Base-by-base conservation (phyloP, 75 land plant species). In the Cryptomeria japonica region DNA sequence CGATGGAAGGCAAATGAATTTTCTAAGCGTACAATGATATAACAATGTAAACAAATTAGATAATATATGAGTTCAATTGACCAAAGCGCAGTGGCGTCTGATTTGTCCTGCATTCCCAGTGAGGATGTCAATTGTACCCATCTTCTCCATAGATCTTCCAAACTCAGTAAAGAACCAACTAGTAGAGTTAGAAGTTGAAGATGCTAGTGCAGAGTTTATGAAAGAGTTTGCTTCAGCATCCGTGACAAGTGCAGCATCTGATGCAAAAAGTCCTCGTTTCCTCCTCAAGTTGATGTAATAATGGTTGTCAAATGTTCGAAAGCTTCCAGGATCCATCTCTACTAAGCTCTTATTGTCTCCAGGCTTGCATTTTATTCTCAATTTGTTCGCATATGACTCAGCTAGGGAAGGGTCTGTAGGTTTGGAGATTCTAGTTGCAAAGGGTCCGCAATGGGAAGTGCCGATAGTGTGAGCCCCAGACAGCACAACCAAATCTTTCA, bases 381-480 rank as follows among this genome's bases (percentile, higher is more conserved):
- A 88, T 70, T 80, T 75, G 10, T 41, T 46, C 0, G 86, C 72
- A 77, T 89, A 91, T 36, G 80, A 25, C 36, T 77, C 36, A 82
- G 91, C 92, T 80, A 94, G 3, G 25, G 68, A 64, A 2, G 95
- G 93, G 75, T 92, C 95, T n/a, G 42, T 15, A 92, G 89, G 90
- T 92, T 94, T 94, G 94, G 91, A 94, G 38, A 94, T 85, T 42
- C 96, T 90, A 82, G 83, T 88, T 2, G 80, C 18, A 91, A 95
- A 88, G 64, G 84, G 64, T 2, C 86, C 37, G 93, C 95, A 93
- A 84, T 93, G 95, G 22, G 90, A 88, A 47, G 84, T 90, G 22
- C 95, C 94, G 19, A 94, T 90, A 8, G 94, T 94, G 88, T 94
- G 95, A 5, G 37, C 83, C 89, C 95, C 95, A 87, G 95, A 94